A percentile compares a stretch with the other conserved stretches of the same genome.
Conservation (phyloP, 371 early-diverging fungal species). For the Mucor sp. region DNA sequence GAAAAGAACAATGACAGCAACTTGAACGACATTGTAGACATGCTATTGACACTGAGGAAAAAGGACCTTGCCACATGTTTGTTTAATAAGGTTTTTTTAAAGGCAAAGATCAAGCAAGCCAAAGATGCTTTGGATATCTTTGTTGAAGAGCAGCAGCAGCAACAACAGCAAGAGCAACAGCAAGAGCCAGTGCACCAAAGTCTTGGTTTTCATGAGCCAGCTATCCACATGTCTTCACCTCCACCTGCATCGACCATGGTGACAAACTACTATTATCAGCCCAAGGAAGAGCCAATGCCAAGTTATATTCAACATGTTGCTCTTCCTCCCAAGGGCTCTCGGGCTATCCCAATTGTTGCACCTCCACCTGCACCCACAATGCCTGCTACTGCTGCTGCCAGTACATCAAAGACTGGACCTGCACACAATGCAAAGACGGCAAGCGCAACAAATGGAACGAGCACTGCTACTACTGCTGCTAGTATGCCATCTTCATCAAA, state of each 20-base stretch:
- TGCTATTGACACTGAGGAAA: slow-evolving; percentile 48
- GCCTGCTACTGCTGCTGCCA: not conserved
- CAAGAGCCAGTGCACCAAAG: not conserved
- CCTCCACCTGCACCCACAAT: not conserved
- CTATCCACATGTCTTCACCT: not conserved
- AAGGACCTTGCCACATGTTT: slow-evolving; percentile 51
- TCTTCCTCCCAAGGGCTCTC: slow-evolving; percentile 20
- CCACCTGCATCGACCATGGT: not conserved
- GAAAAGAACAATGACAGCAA: slow-evolving; percentile 13
- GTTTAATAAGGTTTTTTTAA: slow-evolving; percentile 48
- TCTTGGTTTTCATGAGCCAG: not conserved
- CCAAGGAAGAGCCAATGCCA: not conserved
- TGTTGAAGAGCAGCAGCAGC: slow-evolving; percentile 28
- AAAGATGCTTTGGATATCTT: slow-evolving; percentile 45
- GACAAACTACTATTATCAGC: not conserved
- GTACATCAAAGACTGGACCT: not conserved
- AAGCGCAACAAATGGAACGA: not conserved
- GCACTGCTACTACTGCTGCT: not conserved
- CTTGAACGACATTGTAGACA: slow-evolving; percentile 45
- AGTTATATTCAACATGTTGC: slow-evolving; percentile 5
- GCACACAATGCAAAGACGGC: not conserved
- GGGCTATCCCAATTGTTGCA: slow-evolving; percentile 27
- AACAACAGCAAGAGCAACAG: not conserved
- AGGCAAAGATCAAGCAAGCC: slow-evolving; percentile 41
- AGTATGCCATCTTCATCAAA: not conserved